phyloP scores from a whole-genome alignment of 2,329 filamentous ascomycete species.

The Neocucurbitaria cava region DNA sequence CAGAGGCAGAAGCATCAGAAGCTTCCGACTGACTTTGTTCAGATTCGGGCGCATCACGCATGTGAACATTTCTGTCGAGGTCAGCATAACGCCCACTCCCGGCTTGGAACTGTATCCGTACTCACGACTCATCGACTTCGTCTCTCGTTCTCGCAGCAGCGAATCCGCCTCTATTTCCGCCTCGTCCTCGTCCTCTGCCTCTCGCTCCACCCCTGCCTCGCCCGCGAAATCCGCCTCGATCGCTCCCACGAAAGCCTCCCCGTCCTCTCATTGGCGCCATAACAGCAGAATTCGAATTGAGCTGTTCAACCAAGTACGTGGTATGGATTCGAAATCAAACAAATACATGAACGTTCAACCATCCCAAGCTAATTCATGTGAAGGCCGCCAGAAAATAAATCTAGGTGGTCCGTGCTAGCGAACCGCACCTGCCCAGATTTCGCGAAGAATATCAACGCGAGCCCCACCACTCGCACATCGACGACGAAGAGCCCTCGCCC shows the following conservation, averaged over 20 bases:
- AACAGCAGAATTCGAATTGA: not conserved
- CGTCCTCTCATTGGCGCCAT: conserved; percentile 26
- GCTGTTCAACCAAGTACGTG: not conserved
- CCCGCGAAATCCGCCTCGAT: conserved; percentile 18
- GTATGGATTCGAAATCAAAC: not conserved
- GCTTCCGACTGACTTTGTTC: conserved; percentile 24
- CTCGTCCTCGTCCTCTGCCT: conserved; percentile 14
- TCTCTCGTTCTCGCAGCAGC: conserved; percentile 37
- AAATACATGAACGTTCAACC: too few species aligned
- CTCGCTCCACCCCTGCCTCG: conserved; percentile 6
- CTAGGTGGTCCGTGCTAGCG: conserved; percentile 38
- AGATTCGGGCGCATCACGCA: conserved; percentile 26
- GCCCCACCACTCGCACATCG: conserved; percentile 27
- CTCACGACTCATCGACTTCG: conserved; percentile 40
- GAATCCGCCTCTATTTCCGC: conserved; percentile 39
- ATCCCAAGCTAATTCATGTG: not conserved
- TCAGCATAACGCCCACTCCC: conserved; percentile 17
- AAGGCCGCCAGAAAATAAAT: conserved; percentile 26
- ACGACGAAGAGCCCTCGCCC: conserved; percentile 21
- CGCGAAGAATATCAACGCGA: conserved; percentile 36
- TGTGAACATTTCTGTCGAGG: not conserved
- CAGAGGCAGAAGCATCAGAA: conserved; percentile 30
- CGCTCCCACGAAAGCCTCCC: conserved; percentile 11
- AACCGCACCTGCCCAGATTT: conserved; percentile 43
- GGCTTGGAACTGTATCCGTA: conserved; percentile 16